Conservation (phyloP, 169 alveolate species). For the Neospora caninum region DNA sequence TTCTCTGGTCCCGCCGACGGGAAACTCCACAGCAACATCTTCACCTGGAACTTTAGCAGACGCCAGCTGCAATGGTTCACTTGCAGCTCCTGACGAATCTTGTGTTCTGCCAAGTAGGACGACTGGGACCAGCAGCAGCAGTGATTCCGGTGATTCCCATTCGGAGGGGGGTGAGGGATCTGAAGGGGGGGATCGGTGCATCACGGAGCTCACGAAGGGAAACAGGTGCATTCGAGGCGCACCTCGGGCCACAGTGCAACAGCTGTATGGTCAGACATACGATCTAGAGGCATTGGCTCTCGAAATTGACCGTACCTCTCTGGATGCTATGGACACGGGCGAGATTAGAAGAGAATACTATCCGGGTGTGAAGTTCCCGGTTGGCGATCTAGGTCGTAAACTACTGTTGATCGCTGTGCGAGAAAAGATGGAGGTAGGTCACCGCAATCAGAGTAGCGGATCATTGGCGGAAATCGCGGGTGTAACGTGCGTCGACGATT, state of each 20-base stretch:
- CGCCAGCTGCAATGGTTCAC: conserved; percentile 22
- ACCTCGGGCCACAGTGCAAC: conserved; percentile 62
- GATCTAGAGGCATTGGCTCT: conserved; percentile 61
- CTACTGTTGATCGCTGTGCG: conserved; percentile 54
- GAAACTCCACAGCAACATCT: background rate
- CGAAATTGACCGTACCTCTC: conserved; percentile 26
- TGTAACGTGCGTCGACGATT: too few relatives aligned
- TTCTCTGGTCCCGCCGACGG: background rate
- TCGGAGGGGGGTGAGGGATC: background rate
- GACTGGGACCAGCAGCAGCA: conserved; percentile 15
- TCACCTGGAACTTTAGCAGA: background rate
- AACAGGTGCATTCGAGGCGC: conserved; percentile 51
- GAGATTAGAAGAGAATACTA: conserved; percentile 39
- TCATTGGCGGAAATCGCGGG: too few relatives aligned
- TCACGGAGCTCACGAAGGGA: conserved; percentile 41
- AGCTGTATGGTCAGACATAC: conserved; percentile 57
- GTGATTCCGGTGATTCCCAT: conserved; percentile 1
- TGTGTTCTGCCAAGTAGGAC: background rate
- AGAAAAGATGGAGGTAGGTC: conserved; percentile 53
- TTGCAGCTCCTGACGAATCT: conserved; percentile 12
- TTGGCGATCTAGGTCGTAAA: conserved; percentile 54
- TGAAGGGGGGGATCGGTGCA: conserved; percentile 26
- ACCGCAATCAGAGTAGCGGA: too few relatives aligned
- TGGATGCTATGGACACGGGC: conserved; percentile 60
- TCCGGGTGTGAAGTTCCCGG: conserved; percentile 42